Evolutionary conservation across 1,284 basidiomycete genomes (phyloP), one percentile per base, ranked within the genome.

Genomic region (Cerioporus squamosus): DNA sequence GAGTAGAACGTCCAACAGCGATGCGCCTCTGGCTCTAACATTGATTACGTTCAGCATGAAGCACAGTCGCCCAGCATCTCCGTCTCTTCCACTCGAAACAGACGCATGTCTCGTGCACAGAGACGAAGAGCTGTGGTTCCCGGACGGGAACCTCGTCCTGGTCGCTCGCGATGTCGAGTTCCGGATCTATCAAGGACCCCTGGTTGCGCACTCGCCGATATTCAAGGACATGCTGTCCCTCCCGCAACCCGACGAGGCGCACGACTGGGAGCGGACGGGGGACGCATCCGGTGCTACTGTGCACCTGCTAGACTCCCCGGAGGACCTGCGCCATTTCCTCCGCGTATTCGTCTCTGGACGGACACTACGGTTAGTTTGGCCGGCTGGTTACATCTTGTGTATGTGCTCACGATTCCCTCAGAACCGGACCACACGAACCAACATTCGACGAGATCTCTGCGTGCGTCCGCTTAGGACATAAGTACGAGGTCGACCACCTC

Each of bases 381-480:
- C 20, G 26, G 40, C 42, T 18, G 12, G 20, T 36, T 2, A 24
- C 17, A 24, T n/a, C n/a, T n/a, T n/a, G 43, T 9, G 18, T 40
- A 10, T 14, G n/a, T 33, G 0, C 15, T 24, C 44, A 24, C 10
- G 15, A 14, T 5, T 3, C 17, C 33, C 10, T 15, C 10, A 64
- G 62, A 5, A 47, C 55, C 2, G 62, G 57, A 5, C 20, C 43
- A 9, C 18, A 47, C n/a, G 57, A 59, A 12, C 62, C 59, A 1
- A 20, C 51, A 1, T 65, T 54, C 56, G 45, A 60, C 24, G 60
- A 62, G 24, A 51, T 59, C 38, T 56, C 60, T 1, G 60, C 63
- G 4, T 61, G 60, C 49, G 52, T 65, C 18, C 63, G 63, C 14
- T 50, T 65, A 3, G 63, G 61, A 7, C 56, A 62, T 54, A 65